Base-by-base conservation (phyloP, 1,284 basidiomycete species). In the Ganoderma lucidum region DNA sequence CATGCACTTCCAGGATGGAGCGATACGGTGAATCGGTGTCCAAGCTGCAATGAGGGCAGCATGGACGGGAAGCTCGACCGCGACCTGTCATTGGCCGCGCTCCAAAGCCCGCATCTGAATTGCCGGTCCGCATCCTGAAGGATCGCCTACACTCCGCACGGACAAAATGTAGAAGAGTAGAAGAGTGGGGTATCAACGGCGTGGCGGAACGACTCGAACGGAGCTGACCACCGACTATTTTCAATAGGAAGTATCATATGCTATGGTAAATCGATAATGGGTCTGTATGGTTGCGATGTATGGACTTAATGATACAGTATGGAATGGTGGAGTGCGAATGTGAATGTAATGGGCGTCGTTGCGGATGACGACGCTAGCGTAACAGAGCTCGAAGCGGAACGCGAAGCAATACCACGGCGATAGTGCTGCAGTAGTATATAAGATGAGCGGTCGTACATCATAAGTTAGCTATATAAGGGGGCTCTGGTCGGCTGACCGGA, bases 241-340 rank as follows among this genome's bases (percentile, higher is more conserved):
- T 67, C 55, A 62, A 70, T 62, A 63, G 30, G 63, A 62, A 63
- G 44, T 68, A 68, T 68, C 66, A 70, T 70, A 69, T 70, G 62
- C 70, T 73, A 73, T 64, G 70, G 51, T 71, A 71, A 64, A 65
- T 28, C 41, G 56, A 56, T 51, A 58, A 56, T 23, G n/a, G 23
- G 23, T 19, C 28, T 67, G 15, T 42, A 19, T 32, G 28, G 30
- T 6, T 19, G 53, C 55, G 45, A 65, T 71, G 68, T 73, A 71
- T 70, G 68, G 71, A 71, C 70, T 68, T 71, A 71, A 63, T 73
- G 72, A 73, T 73, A 73, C 72, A 73, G 63, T 67, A 66, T 67
- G 64, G 23, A 68, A 61, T 71, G 70, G 69, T 71, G 68, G 68
- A 73, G 56, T 63, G 64, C 65, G 64, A 48, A 60, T 59, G 62